A percentile compares a stretch with the other conserved stretches of the same genome.
These are phyloP conservation scores for Yamadazyma conglobata DNA, from an alignment of 1,139 yeast genomes.

Conservation along the genomic window DNA sequence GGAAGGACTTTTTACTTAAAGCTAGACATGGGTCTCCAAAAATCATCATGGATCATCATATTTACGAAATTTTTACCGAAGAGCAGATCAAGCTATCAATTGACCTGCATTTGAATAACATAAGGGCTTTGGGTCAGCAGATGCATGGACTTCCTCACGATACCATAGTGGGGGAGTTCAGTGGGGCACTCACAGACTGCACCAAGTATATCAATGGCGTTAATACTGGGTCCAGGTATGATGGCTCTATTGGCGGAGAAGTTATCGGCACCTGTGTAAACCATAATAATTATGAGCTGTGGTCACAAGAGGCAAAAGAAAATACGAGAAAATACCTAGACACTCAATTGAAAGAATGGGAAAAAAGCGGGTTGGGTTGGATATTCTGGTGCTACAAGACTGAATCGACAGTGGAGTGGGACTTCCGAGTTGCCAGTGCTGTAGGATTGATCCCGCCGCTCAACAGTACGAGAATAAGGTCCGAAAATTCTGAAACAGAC, in stretches of 20 bases:
- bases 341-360: slow-evolving; percentile 20
- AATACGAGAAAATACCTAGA: slow-evolving; percentile 19
- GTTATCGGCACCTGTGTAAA: slow-evolving; percentile 19
- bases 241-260: slow-evolving; percentile 17
- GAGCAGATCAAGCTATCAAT: slow-evolving; percentile 16
- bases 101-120: slow-evolving; percentile 19
- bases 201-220: slow-evolving; percentile 26
- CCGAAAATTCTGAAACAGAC: too few species aligned
- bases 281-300: slow-evolving; percentile 15
- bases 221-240: slow-evolving; percentile 22
- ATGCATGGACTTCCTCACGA: slow-evolving; percentile 17
- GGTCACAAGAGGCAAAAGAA: slow-evolving; percentile 15
- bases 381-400: slow-evolving; percentile 93
- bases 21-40: background rate
- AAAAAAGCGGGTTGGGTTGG: slow-evolving; percentile 54
- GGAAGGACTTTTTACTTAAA: slow-evolving; percentile 18
- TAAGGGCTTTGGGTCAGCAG: slow-evolving; percentile 15
- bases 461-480: too few species aligned
- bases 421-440: slow-evolving; percentile 51
- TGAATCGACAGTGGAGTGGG: slow-evolving; percentile 86
- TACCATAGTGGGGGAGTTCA: slow-evolving; percentile 25
- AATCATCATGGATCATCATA: slow-evolving; percentile 23
- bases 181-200: slow-evolving; percentile 27
- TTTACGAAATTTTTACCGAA: slow-evolving; percentile 22
- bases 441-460: slow-evolving; percentile 58